Evolutionary conservation across 192 early-diverging fungal genomes (phyloP).

Genomic region (Coemansia sp.): DNA sequence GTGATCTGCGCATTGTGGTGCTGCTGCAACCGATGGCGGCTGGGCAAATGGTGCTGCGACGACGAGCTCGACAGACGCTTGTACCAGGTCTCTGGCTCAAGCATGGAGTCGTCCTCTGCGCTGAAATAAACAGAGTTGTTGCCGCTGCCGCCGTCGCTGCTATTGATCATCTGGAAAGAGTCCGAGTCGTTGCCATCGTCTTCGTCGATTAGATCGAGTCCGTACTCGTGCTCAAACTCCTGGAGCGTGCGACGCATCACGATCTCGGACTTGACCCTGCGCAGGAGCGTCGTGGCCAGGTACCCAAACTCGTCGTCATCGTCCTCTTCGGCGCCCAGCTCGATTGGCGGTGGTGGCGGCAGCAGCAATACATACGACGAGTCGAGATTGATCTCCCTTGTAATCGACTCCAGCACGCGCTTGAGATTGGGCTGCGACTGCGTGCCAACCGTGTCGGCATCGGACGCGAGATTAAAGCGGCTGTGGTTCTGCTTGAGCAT

Average conservation of each 20-base stretch:
- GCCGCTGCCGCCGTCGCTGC: constrained; percentile 41
- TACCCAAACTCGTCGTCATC: constrained; percentile 53
- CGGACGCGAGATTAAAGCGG: constrained; percentile 12
- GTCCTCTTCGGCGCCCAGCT: constrained; percentile 30
- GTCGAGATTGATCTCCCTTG: constrained; percentile 53
- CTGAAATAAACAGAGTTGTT: constrained; percentile 54
- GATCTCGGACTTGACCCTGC: constrained; percentile 47
- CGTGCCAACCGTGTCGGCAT: constrained; percentile 37
- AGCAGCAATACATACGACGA: constrained; percentile 52
- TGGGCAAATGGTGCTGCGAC: constrained; percentile 39
- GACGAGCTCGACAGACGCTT: constrained; percentile 45
- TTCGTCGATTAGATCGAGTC: constrained; percentile 26
- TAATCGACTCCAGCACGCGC: constrained; percentile 50
- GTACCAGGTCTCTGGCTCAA: constrained; percentile 40
- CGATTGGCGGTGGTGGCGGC: constrained; percentile 47
- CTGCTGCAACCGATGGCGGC: constrained; percentile 14
- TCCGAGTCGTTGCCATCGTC: constrained; percentile 32
- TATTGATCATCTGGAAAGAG: constrained; percentile 50
- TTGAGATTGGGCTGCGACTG: constrained; percentile 55
- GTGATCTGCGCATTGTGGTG: background rate
- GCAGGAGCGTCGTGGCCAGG: constrained; percentile 28
- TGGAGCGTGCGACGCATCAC: constrained; percentile 48
- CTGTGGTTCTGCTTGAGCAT: constrained; percentile 45
- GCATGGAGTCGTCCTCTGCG: constrained; percentile 42
- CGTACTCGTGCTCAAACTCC: constrained; percentile 51